phyloP scores from a whole-genome alignment of 164 flowering plant genomes.

The Vitis cinerea region DNA sequence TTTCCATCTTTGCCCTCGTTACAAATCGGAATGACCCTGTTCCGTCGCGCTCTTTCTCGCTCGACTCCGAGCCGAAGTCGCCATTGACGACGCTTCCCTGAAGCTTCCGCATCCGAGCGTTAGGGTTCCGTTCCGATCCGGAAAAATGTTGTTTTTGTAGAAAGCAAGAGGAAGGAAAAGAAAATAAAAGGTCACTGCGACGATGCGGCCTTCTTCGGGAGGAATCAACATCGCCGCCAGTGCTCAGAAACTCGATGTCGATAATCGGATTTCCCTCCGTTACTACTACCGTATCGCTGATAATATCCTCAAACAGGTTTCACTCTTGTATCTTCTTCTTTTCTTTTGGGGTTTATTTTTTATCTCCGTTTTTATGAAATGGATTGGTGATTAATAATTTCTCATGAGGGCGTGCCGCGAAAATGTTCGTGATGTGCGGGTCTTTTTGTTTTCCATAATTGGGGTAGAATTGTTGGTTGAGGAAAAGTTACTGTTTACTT shows the following conservation, averaged over 20 bases:
- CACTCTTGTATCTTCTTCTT: not conserved
- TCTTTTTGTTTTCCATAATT: too few relatives aligned
- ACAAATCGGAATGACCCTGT: conserved; percentile 6
- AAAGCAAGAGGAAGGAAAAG: not conserved
- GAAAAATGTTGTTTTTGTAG: conserved; percentile 4
- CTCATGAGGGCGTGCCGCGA: too few relatives aligned
- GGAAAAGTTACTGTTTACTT: too few relatives aligned
- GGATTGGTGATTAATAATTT: too few relatives aligned
- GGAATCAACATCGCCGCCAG: conserved; percentile 64
- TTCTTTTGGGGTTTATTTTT: not conserved
- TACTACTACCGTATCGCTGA: conserved; percentile 84
- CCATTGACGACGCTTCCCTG: conserved; percentile 16
- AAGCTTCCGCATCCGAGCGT: not conserved
- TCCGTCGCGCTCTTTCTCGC: not conserved
- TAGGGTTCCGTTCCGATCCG: conserved; percentile 7
- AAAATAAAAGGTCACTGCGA: not conserved
- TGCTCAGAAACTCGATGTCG: conserved; percentile 63
- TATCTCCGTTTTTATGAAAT: too few relatives aligned
- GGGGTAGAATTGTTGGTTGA: too few relatives aligned
- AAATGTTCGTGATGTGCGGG: too few relatives aligned
- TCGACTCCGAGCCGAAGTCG: conserved; percentile 8
- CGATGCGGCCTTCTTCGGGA: conserved; percentile 57
- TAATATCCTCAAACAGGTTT: conserved; percentile 86
- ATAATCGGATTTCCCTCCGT: conserved; percentile 75
- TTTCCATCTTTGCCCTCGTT: conserved; percentile 15